Base-by-base conservation (phyloP, 202 grass and related monocot species). In the Zizania palustris region DNA sequence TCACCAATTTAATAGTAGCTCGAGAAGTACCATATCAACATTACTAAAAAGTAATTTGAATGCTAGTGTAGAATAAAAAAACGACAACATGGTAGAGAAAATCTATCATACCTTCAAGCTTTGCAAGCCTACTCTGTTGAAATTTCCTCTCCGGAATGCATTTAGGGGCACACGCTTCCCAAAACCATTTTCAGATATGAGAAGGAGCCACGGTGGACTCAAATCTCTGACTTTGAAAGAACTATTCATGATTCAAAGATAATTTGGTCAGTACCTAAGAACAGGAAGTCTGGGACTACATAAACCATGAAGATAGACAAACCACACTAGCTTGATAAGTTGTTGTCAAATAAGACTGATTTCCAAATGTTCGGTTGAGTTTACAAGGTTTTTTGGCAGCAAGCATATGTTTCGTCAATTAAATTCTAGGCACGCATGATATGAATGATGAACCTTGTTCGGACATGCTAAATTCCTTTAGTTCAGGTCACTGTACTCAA, bases 91-190 rank as follows among this genome's bases (percentile, higher is more conserved):
- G 16, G 50, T 18, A 39, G 36, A 76, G 22, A 72, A 75, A 66
- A 43, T 63, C 43, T 5, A 84, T 16, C 67, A 22, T 92, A 99
- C 96, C 96, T 99, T 99, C 84, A 87, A 92, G 81, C 96, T 83
- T 37, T 42, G 43, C 44, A 93, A 71, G 54, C 96, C 96, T 41
- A 85, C 48, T 75, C 72, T 65, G 60, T 84, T 99, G 86, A 99
- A 99, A 13, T 9, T 67, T 78, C 74, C 81, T 72, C 76, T 75
- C 7, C 78, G 66, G 82, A 99, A 96, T 78, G 76, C 74, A 78
- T 85, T 90, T 76, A 99, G 48, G 37, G 96, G 41, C 61, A 96
- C 89, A 75, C 96, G 91, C 84, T 99, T 99, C 58, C 96, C 96
- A 37, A 45, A 11, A 81, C 96, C 96, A 44, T 80, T 95, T 80